Conservation (phyloP, 176 grass and related monocot genomes). For the Alopecurus myosuroides region DNA sequence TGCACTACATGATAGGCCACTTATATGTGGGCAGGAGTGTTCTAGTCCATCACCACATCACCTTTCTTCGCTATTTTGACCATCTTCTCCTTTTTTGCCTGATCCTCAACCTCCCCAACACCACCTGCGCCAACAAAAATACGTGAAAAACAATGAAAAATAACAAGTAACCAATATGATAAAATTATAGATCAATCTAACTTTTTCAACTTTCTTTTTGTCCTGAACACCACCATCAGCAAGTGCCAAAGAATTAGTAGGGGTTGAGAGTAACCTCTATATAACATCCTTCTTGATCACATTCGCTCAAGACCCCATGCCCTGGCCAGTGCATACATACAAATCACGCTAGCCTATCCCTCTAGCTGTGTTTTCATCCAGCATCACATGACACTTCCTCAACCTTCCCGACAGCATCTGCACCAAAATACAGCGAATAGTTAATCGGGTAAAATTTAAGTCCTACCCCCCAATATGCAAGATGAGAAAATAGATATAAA, state of each 20-base stretch:
- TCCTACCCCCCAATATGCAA: background rate
- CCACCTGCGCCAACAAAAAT: slow-evolving; percentile 15
- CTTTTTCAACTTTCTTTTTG: no score
- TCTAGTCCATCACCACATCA: slow-evolving; percentile 60
- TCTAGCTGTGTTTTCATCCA: slow-evolving; percentile 39
- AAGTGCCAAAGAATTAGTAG: background rate
- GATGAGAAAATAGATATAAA: background rate
- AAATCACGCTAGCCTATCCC: slow-evolving; percentile 57
- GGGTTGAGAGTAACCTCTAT: slow-evolving; percentile 37
- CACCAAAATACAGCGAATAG: background rate
- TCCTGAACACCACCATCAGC: slow-evolving; percentile 35
- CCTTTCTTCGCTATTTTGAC: slow-evolving; percentile 79
- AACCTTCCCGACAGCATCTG: background rate
- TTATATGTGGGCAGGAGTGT: slow-evolving; percentile 70
- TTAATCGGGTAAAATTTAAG: background rate
- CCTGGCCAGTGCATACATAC: slow-evolving; percentile 48
- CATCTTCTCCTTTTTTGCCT: slow-evolving; percentile 64
- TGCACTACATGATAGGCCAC: slow-evolving; percentile 79
- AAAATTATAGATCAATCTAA: no score
- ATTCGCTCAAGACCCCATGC: slow-evolving; percentile 40
- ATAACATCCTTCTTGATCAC: slow-evolving; percentile 56
- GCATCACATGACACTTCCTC: background rate
- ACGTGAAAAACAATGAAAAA: background rate
- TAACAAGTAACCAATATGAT: background rate
- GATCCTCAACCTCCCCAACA: slow-evolving; percentile 39